Percentiles rank a stretch among this genome's conserved stretches.
Conservation (phyloP, 2,329 filamentous ascomycete species). For the Colletotrichum endophyticum region DNA sequence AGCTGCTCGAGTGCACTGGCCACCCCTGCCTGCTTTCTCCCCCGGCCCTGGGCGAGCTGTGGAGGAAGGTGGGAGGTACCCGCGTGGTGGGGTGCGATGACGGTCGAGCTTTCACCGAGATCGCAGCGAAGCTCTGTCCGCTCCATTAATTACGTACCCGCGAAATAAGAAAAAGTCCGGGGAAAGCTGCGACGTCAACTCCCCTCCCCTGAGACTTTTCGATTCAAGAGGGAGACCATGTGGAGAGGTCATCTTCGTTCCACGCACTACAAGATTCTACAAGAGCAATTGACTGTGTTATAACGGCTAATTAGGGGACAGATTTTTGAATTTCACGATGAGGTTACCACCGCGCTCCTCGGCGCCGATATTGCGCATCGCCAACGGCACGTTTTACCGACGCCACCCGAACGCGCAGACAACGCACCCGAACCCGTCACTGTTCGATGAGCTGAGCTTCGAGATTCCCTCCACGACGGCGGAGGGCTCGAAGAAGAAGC, state of each 20-base stretch:
- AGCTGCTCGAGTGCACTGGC: background rate
- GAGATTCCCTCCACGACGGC: conserved; percentile 63
- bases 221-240: background rate
- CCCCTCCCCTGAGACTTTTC: background rate
- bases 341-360: conserved; percentile 4
- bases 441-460: conserved; percentile 77
- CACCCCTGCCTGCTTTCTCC: background rate
- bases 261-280: background rate
- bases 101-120: conserved; percentile 11
- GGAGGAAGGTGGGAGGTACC: background rate
- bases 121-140: background rate
- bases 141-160: background rate
- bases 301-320: background rate
- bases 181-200: background rate
- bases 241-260: background rate
- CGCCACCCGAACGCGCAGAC: conserved; percentile 64
- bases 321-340: background rate
- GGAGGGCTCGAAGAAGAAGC: conserved; percentile 50
- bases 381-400: conserved; percentile 83
- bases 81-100: background rate
- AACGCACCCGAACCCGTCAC: conserved; percentile 65
- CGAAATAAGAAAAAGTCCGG: conserved; percentile 10
- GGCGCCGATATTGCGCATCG: conserved; percentile 72
- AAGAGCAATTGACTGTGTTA: background rate
- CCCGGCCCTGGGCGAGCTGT: background rate